phyloP scores from a whole-genome alignment of 208 protist species.

The Trichomonas vaginalis region DNA sequence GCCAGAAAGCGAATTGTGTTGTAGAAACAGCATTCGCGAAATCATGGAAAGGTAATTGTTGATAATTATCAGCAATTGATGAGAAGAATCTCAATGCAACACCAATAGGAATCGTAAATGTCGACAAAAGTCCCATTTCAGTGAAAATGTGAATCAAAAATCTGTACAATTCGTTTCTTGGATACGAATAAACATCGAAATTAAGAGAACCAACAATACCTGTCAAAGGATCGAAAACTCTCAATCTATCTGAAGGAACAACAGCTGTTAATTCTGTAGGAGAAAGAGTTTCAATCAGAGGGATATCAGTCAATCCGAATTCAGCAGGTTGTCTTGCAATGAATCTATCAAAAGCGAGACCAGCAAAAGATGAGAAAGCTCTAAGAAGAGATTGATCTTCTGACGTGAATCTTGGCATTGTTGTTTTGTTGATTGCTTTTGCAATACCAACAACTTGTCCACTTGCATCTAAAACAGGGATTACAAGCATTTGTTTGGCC shows the following conservation, averaged over 20 bases:
- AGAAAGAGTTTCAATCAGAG: neutral
- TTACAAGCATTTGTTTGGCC: neutral
- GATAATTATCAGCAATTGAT: neutral
- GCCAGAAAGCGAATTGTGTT: neutral
- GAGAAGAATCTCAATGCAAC: neutral
- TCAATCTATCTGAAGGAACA: neutral
- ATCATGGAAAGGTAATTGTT: neutral
- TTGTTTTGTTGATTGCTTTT: neutral
- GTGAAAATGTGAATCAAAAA: neutral
- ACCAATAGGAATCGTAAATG: neutral
- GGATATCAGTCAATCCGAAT: neutral
- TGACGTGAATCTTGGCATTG: neutral
- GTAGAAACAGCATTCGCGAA: neutral
- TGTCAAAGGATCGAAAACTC: neutral
- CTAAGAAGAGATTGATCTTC: neutral
- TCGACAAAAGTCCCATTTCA: neutral
- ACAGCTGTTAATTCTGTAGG: neutral
- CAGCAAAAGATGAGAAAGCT: neutral
- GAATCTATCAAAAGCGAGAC: neutral
- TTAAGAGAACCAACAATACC: neutral
- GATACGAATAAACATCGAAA: neutral
- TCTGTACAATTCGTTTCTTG: neutral
- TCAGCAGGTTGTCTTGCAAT: neutral
- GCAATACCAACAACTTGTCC: slow-evolving; percentile 1
- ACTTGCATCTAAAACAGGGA: neutral